Percentiles rank a stretch among this genome's conserved stretches.
Conservation (phyloP, 768 basidiomycete species). For the Mrakia gelida region DNA sequence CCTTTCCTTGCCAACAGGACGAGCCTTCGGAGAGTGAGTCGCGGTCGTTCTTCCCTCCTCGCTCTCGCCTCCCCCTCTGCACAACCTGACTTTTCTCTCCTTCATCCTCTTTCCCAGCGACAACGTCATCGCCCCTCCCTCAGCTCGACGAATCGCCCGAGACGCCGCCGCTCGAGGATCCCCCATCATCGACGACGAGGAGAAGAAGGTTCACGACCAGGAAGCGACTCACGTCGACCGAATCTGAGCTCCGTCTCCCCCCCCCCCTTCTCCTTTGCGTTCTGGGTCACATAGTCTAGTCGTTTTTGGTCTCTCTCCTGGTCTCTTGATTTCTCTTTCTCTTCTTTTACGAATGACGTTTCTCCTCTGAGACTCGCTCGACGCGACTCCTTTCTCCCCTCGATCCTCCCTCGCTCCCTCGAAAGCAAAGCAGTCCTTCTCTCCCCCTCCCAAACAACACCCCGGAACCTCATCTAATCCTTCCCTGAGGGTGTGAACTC, state of each 20-base stretch:
- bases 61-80: not conserved
- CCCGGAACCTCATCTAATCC: too few species aligned
- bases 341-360: too few species aligned
- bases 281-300: too few species aligned
- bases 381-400: too few species aligned
- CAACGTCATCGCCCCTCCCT: conserved; percentile 10
- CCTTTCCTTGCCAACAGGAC: not conserved
- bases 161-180: not conserved
- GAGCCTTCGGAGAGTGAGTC: not conserved
- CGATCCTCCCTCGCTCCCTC: too few species aligned
- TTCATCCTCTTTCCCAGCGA: not conserved
- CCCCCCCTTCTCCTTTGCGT: too few species aligned
- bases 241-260: not conserved
- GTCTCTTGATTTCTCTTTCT: too few species aligned
- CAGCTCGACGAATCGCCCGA: not conserved
- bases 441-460: too few species aligned
- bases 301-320: too few species aligned
- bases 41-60: not conserved
- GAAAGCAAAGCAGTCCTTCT: too few species aligned
- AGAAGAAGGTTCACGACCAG: not conserved
- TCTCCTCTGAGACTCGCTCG: too few species aligned
- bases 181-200: not conserved
- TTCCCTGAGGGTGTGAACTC: too few species aligned
- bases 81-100: not conserved
- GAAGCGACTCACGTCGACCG: not conserved